Conservation (phyloP, 2,329 filamentous ascomycete genomes). For the Endocalyx cinctus region DNA sequence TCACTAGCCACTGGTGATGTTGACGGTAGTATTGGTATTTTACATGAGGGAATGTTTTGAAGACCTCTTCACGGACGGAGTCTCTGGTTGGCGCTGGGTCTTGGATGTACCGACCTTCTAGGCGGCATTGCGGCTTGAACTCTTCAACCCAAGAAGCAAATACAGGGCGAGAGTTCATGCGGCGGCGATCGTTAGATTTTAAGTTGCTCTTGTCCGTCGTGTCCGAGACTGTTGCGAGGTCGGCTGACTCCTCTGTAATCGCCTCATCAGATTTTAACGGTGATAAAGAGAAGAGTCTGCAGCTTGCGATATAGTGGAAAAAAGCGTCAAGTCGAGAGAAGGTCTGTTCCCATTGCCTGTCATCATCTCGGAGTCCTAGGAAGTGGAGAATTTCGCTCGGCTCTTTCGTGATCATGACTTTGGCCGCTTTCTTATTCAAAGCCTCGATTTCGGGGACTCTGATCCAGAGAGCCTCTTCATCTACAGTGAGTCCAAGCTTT, state of each 20-base stretch:
- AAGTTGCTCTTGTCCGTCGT: slow-evolving; percentile 27
- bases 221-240: slow-evolving; percentile 15
- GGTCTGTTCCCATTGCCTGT: slow-evolving; percentile 42
- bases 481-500: slow-evolving; percentile 61
- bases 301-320: slow-evolving; percentile 56
- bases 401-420: slow-evolving; percentile 56
- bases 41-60: slow-evolving; percentile 24
- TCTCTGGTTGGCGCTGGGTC: slow-evolving; percentile 30
- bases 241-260: slow-evolving; percentile 8
- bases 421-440: slow-evolving; percentile 49
- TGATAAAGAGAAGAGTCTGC: slow-evolving; percentile 62
- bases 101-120: slow-evolving; percentile 30
- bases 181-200: slow-evolving; percentile 52
- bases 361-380: slow-evolving; percentile 51
- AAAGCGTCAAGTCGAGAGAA: slow-evolving; percentile 54
- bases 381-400: slow-evolving; percentile 55
- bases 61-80: slow-evolving; percentile 46
- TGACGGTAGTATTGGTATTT: slow-evolving; percentile 41
- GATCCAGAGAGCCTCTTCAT: slow-evolving; percentile 59
- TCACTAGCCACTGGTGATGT: slow-evolving; percentile 27
- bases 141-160: slow-evolving; percentile 59
- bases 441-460: slow-evolving; percentile 65
- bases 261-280: slow-evolving; percentile 27
- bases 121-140: slow-evolving; percentile 52
- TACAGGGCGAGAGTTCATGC: slow-evolving; percentile 49